Percentiles rank a stretch among this genome's conserved stretches.
Conservation (phyloP, 371 early-diverging fungal genomes). For the Syncephalastrum sp. region DNA sequence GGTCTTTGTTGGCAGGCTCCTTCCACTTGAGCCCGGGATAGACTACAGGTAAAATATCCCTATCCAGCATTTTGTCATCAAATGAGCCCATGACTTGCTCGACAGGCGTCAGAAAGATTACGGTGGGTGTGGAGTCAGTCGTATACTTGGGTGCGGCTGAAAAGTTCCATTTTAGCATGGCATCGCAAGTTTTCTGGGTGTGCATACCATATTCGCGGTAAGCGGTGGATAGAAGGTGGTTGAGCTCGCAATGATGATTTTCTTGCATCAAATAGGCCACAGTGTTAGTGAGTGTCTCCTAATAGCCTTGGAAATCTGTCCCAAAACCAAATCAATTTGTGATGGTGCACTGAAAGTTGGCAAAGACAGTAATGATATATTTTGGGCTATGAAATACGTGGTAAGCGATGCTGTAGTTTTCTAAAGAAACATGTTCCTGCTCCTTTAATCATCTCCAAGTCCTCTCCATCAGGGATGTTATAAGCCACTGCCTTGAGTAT, state of each 20-base stretch:
- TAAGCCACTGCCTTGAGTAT: slow-evolving; percentile 41
- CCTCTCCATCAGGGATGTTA: slow-evolving; percentile 35
- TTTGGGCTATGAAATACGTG: slow-evolving; percentile 25
- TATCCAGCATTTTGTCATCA: slow-evolving; percentile 47
- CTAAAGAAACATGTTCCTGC: slow-evolving; percentile 16
- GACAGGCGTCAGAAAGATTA: slow-evolving; percentile 30
- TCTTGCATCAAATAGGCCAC: slow-evolving; percentile 40
- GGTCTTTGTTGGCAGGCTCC: slow-evolving; percentile 40
- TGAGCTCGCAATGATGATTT: slow-evolving; percentile 34
- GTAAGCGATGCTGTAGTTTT: background rate
- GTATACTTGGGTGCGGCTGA: slow-evolving; percentile 20
- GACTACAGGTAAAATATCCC: slow-evolving; percentile 52
- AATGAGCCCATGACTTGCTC: slow-evolving; percentile 51
- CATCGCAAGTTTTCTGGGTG: too few relatives aligned
- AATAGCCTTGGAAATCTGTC: slow-evolving; percentile 41
- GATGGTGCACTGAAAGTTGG: slow-evolving; percentile 46
- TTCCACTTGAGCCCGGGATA: slow-evolving; percentile 57
- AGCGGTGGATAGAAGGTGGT: slow-evolving; percentile 25
- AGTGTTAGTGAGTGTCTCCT: slow-evolving; percentile 43
- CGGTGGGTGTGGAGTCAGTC: slow-evolving; percentile 15
- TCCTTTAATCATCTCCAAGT: slow-evolving; percentile 19
- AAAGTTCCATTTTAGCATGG: background rate
- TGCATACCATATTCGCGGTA: slow-evolving; percentile 45
- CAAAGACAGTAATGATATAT: slow-evolving; percentile 33
- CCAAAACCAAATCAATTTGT: slow-evolving; percentile 36